Conservation (phyloP, 2,329 filamentous ascomycete genomes). For the Periconia macrospinosa region DNA sequence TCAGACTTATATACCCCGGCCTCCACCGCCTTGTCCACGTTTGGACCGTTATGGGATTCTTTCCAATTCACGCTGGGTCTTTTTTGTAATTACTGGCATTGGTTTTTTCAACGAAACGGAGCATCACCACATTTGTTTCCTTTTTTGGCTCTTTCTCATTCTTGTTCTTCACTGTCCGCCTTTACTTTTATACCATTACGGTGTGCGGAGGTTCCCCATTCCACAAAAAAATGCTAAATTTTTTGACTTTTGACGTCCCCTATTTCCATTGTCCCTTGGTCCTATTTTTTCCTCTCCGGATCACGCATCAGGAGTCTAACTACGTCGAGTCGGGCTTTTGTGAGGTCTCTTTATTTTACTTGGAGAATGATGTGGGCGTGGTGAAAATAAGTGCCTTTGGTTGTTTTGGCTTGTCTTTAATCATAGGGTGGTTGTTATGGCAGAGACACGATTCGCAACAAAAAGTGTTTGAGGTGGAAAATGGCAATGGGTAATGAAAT, state of each 20-base stretch:
- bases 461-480: not conserved
- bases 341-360: too few species aligned
- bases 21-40: conserved; percentile 29
- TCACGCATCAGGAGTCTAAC: too few species aligned
- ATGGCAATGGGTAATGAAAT: not conserved
- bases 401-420: too few species aligned
- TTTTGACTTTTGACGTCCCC: too few species aligned
- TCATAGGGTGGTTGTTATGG: too few species aligned
- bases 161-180: not conserved
- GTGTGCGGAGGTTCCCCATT: not conserved
- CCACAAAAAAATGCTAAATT: not conserved
- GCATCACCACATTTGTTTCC: conserved; percentile 17
- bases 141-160: not conserved
- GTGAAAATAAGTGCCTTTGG: too few species aligned
- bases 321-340: too few species aligned
- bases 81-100: conserved; percentile 44
- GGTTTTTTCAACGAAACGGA: conserved; percentile 25
- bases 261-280: too few species aligned
- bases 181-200: conserved; percentile 7
- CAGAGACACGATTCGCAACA: too few species aligned
- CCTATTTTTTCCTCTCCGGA: too few species aligned
- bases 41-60: conserved; percentile 21
- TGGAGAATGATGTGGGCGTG: too few species aligned
- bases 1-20: conserved; percentile 15
- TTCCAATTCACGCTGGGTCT: conserved; percentile 23